These are phyloP conservation scores for Seiridium unicorne DNA, from an alignment of 2,329 filamentous ascomycete species.

Conservation along the genomic window DNA sequence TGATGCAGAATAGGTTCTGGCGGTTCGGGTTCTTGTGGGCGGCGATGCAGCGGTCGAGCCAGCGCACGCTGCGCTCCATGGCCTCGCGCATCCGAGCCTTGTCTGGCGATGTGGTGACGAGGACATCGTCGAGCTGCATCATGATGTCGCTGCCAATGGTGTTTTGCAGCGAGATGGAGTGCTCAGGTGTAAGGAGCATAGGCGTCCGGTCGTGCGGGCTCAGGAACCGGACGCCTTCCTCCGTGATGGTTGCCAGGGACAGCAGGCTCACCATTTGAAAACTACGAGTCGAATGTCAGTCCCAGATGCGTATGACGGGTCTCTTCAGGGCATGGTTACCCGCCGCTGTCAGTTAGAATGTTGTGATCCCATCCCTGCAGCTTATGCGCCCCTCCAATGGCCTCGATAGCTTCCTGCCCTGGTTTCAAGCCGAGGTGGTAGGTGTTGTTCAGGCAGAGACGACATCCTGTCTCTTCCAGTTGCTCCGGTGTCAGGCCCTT, in stretches of 20 bases:
- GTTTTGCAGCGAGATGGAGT: conserved; percentile 94
- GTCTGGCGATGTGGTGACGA: conserved; percentile 94
- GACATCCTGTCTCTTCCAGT: conserved; percentile 83
- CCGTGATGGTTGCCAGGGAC: conserved; percentile 88
- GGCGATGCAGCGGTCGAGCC: conserved; percentile 92
- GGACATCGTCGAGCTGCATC: conserved; percentile 98
- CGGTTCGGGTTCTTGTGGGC: conserved; percentile 79
- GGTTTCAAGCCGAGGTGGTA: conserved; percentile 96
- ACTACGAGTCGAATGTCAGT: conserved; percentile 41
- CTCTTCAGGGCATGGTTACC: conserved; percentile 36
- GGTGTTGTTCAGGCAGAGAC: conserved; percentile 94
- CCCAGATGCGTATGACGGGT: conserved; percentile 18
- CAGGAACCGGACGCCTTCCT: conserved; percentile 94
- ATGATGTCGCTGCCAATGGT: conserved; percentile 98
- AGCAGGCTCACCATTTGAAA: conserved; percentile 99
- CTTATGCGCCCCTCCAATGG: conserved; percentile 88
- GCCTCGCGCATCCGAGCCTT: conserved; percentile 84
- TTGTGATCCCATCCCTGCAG: conserved; percentile 95
- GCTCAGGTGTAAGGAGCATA: conserved; percentile 96
- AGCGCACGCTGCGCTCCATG: conserved; percentile 90
- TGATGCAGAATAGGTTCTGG: conserved; percentile 98
- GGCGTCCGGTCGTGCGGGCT: conserved; percentile 92
- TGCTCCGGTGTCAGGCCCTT: conserved; percentile 94
- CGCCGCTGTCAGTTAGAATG: conserved; percentile 80
- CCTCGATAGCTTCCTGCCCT: conserved; percentile 83